Evolutionary conservation across 2,329 filamentous ascomycete genomes (phyloP).

Genomic region (Thielaviopsis cerberus): DNA sequence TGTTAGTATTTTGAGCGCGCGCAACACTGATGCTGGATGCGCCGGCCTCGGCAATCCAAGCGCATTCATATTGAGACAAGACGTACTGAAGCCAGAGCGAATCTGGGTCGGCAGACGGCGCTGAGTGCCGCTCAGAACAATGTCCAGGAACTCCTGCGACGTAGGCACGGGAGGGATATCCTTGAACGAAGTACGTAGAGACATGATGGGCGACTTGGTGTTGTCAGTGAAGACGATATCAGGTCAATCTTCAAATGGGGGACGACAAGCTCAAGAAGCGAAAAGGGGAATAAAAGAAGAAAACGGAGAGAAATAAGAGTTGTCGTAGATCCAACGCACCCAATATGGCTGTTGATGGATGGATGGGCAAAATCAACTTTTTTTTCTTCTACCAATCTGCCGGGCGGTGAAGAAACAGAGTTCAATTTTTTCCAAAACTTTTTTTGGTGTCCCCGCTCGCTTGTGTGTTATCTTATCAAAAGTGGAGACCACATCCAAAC

Average conservation of each 20-base stretch:
- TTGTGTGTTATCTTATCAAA: conserved; percentile 15
- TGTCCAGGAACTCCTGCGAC: conserved; percentile 90
- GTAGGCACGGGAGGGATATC: conserved; percentile 78
- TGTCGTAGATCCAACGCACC: not conserved
- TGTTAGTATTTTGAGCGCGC: not conserved
- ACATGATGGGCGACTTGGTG: conserved; percentile 9
- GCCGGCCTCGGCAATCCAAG: not conserved
- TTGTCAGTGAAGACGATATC: conserved; percentile 10
- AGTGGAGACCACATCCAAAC: conserved; percentile 1
- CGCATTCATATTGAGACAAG: not conserved
- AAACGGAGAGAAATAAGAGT: conserved; percentile 1
- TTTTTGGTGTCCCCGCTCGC: conserved; percentile 12
- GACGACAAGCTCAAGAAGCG: not conserved
- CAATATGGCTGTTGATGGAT: not conserved
- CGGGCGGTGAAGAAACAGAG: conserved; percentile 1
- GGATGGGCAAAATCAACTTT: conserved; percentile 4
- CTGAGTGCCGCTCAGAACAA: conserved; percentile 86
- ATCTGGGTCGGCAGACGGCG: conserved; percentile 88
- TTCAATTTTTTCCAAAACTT: conserved; percentile 11
- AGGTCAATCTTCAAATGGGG: not conserved
- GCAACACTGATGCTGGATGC: not conserved
- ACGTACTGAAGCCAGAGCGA: conserved; percentile 71
- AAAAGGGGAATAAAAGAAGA: not conserved
- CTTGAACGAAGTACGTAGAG: conserved; percentile 38
- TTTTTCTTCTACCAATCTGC: conserved; percentile 4